Evolutionary conservation across 495 filamentous ascomycete species (phyloP).

Genomic region (Neurospora sp.): DNA sequence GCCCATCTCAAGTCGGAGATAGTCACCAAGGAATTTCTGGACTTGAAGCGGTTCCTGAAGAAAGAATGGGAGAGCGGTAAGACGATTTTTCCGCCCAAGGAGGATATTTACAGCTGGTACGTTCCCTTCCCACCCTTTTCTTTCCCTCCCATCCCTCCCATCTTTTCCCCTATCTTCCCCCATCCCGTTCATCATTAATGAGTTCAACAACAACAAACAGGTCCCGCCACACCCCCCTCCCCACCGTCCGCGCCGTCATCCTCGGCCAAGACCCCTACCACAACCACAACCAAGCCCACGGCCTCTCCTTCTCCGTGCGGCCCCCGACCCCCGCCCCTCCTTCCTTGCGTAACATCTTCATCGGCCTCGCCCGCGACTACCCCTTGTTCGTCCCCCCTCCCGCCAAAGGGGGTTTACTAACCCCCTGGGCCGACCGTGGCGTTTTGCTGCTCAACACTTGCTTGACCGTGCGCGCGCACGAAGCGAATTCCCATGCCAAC

Average conservation of each 20-base stretch:
- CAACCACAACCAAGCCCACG: slow-evolving; percentile 90
- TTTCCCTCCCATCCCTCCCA: too few species aligned
- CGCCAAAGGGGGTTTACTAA: slow-evolving; percentile 68
- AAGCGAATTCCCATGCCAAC: slow-evolving; percentile 71
- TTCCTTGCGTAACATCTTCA: slow-evolving; percentile 88
- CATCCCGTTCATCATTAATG: too few species aligned
- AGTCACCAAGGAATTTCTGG: slow-evolving; percentile 63
- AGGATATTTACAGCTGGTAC: slow-evolving; percentile 96
- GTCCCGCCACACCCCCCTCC: slow-evolving; percentile 83
- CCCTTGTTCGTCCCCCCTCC: slow-evolving; percentile 66
- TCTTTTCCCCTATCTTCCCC: too few species aligned
- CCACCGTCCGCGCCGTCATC: slow-evolving; percentile 79
- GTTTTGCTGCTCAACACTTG: slow-evolving; percentile 89
- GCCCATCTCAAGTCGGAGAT: slow-evolving; percentile 77
- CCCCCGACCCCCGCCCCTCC: slow-evolving; percentile 81
- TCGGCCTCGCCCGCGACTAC: slow-evolving; percentile 73
- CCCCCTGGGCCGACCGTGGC: slow-evolving; percentile 85
- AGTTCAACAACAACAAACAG: too few species aligned
- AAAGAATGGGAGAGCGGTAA: slow-evolving; percentile 55
- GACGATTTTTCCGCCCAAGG: slow-evolving; percentile 72
- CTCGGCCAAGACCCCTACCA: slow-evolving; percentile 97
- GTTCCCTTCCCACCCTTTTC: too few species aligned
- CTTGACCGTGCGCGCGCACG: slow-evolving; percentile 79
- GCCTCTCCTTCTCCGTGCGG: slow-evolving; percentile 87
- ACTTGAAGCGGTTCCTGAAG: slow-evolving; percentile 79